These are phyloP conservation scores for Irpex sp. DNA, from an alignment of 1,284 basidiomycete species.

Conservation along the genomic window DNA sequence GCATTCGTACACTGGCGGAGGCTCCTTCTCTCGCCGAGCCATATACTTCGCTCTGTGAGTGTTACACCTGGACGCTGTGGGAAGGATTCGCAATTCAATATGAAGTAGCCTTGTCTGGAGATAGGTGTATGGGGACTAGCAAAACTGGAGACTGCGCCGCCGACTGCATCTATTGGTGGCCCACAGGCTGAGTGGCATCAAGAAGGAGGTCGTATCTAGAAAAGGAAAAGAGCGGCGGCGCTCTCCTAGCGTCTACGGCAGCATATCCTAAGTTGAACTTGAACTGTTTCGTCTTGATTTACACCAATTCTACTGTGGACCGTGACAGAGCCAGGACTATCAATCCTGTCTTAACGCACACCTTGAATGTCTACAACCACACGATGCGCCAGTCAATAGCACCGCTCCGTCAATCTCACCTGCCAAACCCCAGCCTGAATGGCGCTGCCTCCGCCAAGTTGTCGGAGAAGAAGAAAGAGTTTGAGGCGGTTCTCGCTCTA, in stretches of 20 bases:
- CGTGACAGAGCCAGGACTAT: background rate
- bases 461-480: constrained; percentile 74
- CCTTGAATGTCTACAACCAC: background rate
- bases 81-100: background rate
- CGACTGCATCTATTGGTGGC: background rate
- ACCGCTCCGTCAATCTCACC: constrained; percentile 44
- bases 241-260: too few species aligned
- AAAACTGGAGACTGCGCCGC: background rate
- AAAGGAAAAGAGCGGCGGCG: background rate
- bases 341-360: background rate
- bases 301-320: background rate
- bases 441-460: constrained; percentile 50
- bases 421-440: constrained; percentile 35
- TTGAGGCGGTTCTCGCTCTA: constrained; percentile 66
- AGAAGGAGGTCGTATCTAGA: background rate
- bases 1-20: constrained; percentile 57
- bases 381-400: constrained; percentile 52
- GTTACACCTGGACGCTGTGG: background rate
- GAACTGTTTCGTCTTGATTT: too few species aligned
- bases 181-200: background rate
- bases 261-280: too few species aligned
- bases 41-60: constrained; percentile 10
- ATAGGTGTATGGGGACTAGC: background rate
- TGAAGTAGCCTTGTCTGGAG: background rate
- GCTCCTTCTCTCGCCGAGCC: constrained; percentile 23